These are phyloP conservation scores for Ashbya aceris DNA, from an alignment of 1,139 yeast genomes.

Conservation along the genomic window DNA sequence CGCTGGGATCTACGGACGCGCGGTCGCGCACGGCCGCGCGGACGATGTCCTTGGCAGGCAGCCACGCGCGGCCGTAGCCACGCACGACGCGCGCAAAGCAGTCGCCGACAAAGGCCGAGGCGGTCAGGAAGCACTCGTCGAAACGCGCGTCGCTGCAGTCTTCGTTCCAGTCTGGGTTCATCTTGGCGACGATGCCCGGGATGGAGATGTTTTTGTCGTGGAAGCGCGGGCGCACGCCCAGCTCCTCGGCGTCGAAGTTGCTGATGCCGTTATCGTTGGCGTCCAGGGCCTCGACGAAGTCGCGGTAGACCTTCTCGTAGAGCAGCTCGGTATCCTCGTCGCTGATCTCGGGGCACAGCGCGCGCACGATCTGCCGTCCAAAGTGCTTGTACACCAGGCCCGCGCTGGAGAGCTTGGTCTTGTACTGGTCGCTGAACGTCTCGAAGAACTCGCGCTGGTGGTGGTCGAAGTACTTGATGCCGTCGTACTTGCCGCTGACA, in stretches of 20 bases:
- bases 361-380: constrained; percentile 66
- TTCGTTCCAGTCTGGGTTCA: constrained; percentile 82
- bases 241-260: constrained; percentile 49
- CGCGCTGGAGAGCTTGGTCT: constrained; percentile 84
- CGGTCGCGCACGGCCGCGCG: constrained; percentile 54
- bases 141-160: constrained; percentile 53
- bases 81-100: constrained; percentile 62
- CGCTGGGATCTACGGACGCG: constrained; percentile 47
- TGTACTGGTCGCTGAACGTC: constrained; percentile 47
- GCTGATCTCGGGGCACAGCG: constrained; percentile 31
- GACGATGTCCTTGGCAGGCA: constrained; percentile 80
- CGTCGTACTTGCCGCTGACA: constrained; percentile 91
- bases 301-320: constrained; percentile 68
- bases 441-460: constrained; percentile 81
- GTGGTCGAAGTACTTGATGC: constrained; percentile 81
- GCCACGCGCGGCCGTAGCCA: constrained; percentile 78
- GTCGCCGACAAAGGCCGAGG: constrained; percentile 75
- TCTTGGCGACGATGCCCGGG: constrained; percentile 66
- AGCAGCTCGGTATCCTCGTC: constrained; percentile 46
- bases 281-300: constrained; percentile 84
- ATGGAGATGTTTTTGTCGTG: constrained; percentile 56
- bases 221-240: constrained; percentile 36
- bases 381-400: constrained; percentile 90
- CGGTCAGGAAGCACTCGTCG: constrained; percentile 58
- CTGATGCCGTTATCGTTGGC: constrained; percentile 93